Evolutionary conservation across 306 rosid species (phyloP), one percentile per base, ranked within the genome.

Genomic region (Begonia fuchsioides): DNA sequence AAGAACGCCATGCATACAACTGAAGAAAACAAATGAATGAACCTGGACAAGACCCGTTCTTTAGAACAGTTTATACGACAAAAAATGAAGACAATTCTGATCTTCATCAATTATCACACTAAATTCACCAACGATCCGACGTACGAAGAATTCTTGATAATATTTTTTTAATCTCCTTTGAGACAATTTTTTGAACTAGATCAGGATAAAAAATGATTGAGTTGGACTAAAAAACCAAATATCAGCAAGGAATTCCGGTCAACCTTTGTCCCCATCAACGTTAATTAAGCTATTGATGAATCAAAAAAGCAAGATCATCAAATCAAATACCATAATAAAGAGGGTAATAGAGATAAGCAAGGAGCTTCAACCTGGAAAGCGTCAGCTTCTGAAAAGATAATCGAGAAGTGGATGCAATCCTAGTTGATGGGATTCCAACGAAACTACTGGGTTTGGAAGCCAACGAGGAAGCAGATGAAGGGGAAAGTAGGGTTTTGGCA

Each of bases 291-390:
- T 8, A 5, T 8, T 26, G 35, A 26, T 26, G 35, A 26, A 26
- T 26, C 35, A 5, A 26, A 26, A 26, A 26, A 8, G 0, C n/a
- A 10, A 1, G 12, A 41, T 41, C 4, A 11, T 3, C 45, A 1
- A 2, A 41, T 10, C 45, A 41, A 41, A 41, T 10, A 41, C 14
- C 14, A n/a, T 5, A 41, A 1, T 4, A 41, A 41, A 41, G 13
- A 3, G 3, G 14, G 4, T n/a, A 16, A 5, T 10, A 26, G 52
- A 14, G 9, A 2, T 2, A 14, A 13, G 38, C 14, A 10, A n/a
- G 38, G 15, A 48, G 51, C 19, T 13, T n/a, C 4, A 44, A 87
- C 96, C 94, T 62, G 45, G 78, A 69, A 61, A 64, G 41, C 3
- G 74, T 44, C 45, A 77, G 76, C 59, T 68, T 81, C 43, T 39